Percentiles rank a stretch among this genome's conserved stretches.
These are phyloP conservation scores for Mycena galericulata DNA, from an alignment of 768 basidiomycete species.

Conservation along the genomic window DNA sequence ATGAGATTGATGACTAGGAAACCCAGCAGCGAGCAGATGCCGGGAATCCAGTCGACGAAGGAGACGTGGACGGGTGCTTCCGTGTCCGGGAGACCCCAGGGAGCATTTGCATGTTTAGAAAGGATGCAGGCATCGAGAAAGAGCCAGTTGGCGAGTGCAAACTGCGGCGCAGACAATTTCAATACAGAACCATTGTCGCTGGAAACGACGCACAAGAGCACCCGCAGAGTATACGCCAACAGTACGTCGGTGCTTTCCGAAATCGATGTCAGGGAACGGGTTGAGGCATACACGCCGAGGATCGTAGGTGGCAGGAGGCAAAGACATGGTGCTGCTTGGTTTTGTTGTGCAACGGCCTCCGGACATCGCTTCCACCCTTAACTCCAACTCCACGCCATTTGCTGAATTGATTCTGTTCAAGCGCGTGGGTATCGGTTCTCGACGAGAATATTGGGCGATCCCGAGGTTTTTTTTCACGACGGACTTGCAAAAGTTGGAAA, in stretches of 20 bases:
- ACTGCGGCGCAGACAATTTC: slow-evolving; percentile 60
- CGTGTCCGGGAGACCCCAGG: slow-evolving; percentile 76
- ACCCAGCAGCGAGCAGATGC: slow-evolving; percentile 91
- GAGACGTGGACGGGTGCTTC: slow-evolving; percentile 78
- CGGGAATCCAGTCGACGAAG: slow-evolving; percentile 98
- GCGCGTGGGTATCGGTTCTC: too few relatives aligned
- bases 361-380: too few relatives aligned
- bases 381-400: too few relatives aligned
- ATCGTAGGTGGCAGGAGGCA: slow-evolving; percentile 25
- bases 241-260: slow-evolving; percentile 84
- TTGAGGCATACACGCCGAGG: slow-evolving; percentile 55
- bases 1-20: slow-evolving; percentile 94
- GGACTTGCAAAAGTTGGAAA: too few relatives aligned
- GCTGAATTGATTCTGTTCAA: too few relatives aligned
- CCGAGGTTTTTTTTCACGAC: too few relatives aligned
- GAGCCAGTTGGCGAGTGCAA: slow-evolving; percentile 94
- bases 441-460: too few relatives aligned
- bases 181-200: neutral
- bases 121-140: slow-evolving; percentile 94
- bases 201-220: slow-evolving; percentile 75
- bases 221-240: slow-evolving; percentile 93
- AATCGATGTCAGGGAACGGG: slow-evolving; percentile 80
- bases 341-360: neutral
- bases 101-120: slow-evolving; percentile 86
- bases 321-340: slow-evolving; percentile 11